These are phyloP conservation scores for Neonectria hederae DNA, from an alignment of 2,329 filamentous ascomycete genomes.

Conservation along the genomic window DNA sequence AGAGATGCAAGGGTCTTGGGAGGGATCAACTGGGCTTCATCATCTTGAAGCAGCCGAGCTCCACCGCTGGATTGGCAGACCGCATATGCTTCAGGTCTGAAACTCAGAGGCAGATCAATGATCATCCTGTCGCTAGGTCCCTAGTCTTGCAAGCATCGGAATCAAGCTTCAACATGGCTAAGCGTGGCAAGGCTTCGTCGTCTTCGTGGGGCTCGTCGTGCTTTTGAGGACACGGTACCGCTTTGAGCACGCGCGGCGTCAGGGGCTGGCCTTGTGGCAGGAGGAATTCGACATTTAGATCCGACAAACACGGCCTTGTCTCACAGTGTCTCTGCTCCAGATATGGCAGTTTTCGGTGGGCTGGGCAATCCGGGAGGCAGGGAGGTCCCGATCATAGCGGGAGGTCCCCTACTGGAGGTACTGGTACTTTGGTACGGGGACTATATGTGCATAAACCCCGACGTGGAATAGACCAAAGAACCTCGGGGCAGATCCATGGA, in stretches of 20 bases:
- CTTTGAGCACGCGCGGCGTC: not conserved
- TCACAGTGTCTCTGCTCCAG: conserved; percentile 18
- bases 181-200: conserved; percentile 34
- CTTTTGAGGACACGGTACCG: conserved; percentile 14
- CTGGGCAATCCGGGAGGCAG: conserved; percentile 3
- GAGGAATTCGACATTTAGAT: conserved; percentile 16
- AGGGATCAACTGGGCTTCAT: conserved; percentile 32
- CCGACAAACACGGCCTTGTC: conserved; percentile 18
- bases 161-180: conserved; percentile 6
- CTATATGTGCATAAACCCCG: not conserved
- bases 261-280: not conserved
- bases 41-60: conserved; percentile 25
- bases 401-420: not conserved
- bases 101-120: conserved; percentile 38
- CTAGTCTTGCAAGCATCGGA: conserved; percentile 23
- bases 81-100: conserved; percentile 36
- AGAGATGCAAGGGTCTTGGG: conserved; percentile 31
- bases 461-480: conserved; percentile 7
- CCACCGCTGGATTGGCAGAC: conserved; percentile 31
- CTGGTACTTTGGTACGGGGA: conserved; percentile 11
- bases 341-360: conserved; percentile 1
- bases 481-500: conserved; percentile 4
- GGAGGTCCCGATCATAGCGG: not conserved
- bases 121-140: conserved; percentile 29
- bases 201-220: conserved; percentile 1